Conservation (phyloP, 1,139 yeast genomes). For the Geotrichum cucujoidarum region DNA sequence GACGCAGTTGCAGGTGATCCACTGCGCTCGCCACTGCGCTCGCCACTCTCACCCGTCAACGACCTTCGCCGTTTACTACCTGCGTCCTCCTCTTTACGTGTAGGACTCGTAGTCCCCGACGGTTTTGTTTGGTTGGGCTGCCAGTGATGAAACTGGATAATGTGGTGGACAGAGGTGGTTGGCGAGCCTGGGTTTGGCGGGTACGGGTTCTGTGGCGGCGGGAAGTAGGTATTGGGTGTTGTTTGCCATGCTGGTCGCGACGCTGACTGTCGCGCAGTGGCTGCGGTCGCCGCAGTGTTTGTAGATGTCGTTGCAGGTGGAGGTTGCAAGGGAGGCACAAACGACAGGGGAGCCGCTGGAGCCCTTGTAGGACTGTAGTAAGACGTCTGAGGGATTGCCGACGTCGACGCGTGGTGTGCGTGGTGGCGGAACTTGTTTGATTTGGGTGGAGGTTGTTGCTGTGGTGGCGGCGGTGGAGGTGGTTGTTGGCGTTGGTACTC, state of each 20-base stretch:
- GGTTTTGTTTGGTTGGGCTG: slow-evolving; percentile 19
- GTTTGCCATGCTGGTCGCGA: slow-evolving; percentile 8
- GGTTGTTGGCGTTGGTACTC: slow-evolving; percentile 21
- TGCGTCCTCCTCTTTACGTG: slow-evolving; percentile 12
- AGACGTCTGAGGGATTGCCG: slow-evolving; percentile 9
- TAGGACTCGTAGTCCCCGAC: slow-evolving; percentile 9
- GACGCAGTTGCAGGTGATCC: background rate
- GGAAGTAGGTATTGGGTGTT: slow-evolving; percentile 3
- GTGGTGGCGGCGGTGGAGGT: slow-evolving; percentile 18
- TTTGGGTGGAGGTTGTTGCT: slow-evolving; percentile 3
- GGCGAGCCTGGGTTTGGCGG: slow-evolving; percentile 19
- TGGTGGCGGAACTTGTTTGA: slow-evolving; percentile 14
- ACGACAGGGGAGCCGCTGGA: background rate
- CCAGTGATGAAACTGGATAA: slow-evolving; percentile 24
- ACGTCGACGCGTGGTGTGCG: slow-evolving; percentile 17
- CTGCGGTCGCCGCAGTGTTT: background rate
- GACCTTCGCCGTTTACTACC: slow-evolving; percentile 16
- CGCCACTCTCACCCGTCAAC: background rate
- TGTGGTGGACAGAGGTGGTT: slow-evolving; percentile 21
- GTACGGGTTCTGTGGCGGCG: slow-evolving; percentile 12
- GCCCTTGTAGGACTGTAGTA: slow-evolving; percentile 2
- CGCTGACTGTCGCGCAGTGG: background rate
- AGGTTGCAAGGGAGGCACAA: background rate
- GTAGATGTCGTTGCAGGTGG: background rate
- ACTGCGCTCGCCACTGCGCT: background rate